These are phyloP conservation scores for Yamadazyma pseudoaaseri DNA, from an alignment of 1,139 yeast species.

Conservation along the genomic window DNA sequence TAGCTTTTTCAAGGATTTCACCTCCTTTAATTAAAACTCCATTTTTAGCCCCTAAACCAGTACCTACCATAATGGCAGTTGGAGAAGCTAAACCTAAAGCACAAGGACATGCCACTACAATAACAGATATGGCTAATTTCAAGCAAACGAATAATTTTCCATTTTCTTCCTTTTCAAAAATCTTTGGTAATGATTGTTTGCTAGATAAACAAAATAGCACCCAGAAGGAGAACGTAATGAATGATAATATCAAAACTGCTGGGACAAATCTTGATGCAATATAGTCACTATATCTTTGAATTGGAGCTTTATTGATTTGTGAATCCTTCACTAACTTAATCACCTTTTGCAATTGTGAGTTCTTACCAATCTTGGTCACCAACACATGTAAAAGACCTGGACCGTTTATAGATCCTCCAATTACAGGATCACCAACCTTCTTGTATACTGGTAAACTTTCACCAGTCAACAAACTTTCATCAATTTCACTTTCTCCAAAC, in stretches of 20 bases:
- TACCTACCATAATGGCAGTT: slow-evolving; percentile 98
- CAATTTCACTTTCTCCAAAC: slow-evolving; percentile 77
- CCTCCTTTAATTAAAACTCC: slow-evolving; percentile 96
- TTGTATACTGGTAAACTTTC: slow-evolving; percentile 79
- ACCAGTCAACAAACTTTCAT: slow-evolving; percentile 89
- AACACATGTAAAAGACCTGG: slow-evolving; percentile 67
- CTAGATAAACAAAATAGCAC: slow-evolving; percentile 36
- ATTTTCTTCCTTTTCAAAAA: slow-evolving; percentile 51
- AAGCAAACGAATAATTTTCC: slow-evolving; percentile 71
- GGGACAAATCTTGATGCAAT: slow-evolving; percentile 90
- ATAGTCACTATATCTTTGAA: slow-evolving; percentile 83
- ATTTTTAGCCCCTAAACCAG: slow-evolving; percentile 89
- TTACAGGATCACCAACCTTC: slow-evolving; percentile 55
- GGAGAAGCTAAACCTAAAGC: slow-evolving; percentile 97
- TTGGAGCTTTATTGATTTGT: slow-evolving; percentile 85
- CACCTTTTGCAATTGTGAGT: slow-evolving; percentile 85
- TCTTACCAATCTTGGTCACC: slow-evolving; percentile 72
- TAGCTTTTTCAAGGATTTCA: slow-evolving; percentile 76
- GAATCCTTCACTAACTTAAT: slow-evolving; percentile 86
- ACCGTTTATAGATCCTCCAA: slow-evolving; percentile 92
- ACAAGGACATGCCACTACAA: slow-evolving; percentile 98
- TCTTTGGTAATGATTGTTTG: slow-evolving; percentile 42
- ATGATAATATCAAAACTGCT: slow-evolving; percentile 57
- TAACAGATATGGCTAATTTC: slow-evolving; percentile 84
- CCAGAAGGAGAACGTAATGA: slow-evolving; percentile 75